phyloP scores from a whole-genome alignment of 345 rosid species.

The Citrus mangshanensis region DNA sequence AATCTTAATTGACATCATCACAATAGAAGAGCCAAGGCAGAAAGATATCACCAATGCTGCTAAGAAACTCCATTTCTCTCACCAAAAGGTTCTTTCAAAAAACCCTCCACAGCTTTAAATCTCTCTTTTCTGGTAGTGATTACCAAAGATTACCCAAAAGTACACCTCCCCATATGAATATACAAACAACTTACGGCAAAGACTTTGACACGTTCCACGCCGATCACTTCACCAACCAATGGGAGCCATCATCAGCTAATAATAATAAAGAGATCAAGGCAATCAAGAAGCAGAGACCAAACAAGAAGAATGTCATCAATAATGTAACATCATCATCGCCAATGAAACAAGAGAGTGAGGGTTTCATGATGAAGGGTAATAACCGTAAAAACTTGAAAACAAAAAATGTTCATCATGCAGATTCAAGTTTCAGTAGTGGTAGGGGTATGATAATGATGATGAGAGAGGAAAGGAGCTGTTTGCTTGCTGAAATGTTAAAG shows the following conservation, averaged over 20 bases:
- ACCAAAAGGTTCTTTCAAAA: conserved; percentile 61
- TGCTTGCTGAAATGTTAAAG: conserved; percentile 51
- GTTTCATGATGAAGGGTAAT: conserved; percentile 26
- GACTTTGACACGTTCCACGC: conserved; percentile 33
- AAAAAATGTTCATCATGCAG: conserved; percentile 3
- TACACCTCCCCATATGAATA: neutral
- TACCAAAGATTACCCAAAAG: conserved; percentile 65
- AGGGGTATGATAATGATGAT: neutral
- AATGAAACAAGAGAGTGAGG: conserved; percentile 18
- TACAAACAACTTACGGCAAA: conserved; percentile 15
- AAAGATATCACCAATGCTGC: conserved; percentile 36
- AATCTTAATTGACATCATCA: conserved; percentile 4
- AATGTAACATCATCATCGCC: conserved; percentile 5
- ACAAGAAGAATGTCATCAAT: conserved; percentile 2
- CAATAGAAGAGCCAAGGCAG: neutral
- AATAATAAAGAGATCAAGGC: neutral
- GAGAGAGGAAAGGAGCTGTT: conserved; percentile 31
- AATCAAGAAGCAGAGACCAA: conserved; percentile 3
- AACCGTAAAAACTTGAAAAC: neutral
- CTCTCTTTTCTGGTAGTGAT: conserved; percentile 40
- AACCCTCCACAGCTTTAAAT: conserved; percentile 49
- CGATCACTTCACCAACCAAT: conserved; percentile 29
- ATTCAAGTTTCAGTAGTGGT: conserved; percentile 10
- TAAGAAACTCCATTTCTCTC: conserved; percentile 52
- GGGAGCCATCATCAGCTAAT: conserved; percentile 20